Evolutionary conservation across 768 basidiomycete genomes (phyloP).

Genomic region (Amanita muscaria): DNA sequence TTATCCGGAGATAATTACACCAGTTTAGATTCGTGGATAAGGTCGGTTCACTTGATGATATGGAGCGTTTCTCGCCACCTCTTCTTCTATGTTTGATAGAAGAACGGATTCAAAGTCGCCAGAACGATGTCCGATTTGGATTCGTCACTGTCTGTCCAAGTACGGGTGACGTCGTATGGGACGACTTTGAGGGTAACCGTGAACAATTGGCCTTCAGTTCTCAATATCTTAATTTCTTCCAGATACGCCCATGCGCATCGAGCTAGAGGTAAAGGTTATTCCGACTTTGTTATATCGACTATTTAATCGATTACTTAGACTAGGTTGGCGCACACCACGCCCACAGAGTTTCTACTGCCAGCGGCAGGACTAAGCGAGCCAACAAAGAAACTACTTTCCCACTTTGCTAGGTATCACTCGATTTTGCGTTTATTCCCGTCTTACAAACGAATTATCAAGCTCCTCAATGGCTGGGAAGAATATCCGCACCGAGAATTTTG

Average conservation of each 20-base stretch:
- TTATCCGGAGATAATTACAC: neutral
- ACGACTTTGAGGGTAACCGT: conserved; percentile 69
- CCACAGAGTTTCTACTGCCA: conserved; percentile 72
- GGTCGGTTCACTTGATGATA: conserved; percentile 58
- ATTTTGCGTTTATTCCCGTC: neutral
- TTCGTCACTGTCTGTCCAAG: conserved; percentile 76
- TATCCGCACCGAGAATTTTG: conserved; percentile 58
- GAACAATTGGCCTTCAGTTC: neutral
- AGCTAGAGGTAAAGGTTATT: conserved; percentile 60
- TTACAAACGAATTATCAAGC: conserved; percentile 19
- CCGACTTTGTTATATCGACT: neutral
- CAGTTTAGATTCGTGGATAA: conserved; percentile 70
- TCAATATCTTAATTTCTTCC: conserved; percentile 7
- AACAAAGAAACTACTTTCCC: conserved; percentile 67
- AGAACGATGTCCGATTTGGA: conserved; percentile 43
- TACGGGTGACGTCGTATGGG: conserved; percentile 92
- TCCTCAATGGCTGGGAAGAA: conserved; percentile 28
- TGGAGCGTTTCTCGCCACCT: conserved; percentile 48
- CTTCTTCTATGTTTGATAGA: conserved; percentile 70
- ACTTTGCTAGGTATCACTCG: conserved; percentile 52
- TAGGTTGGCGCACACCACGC: conserved; percentile 74
- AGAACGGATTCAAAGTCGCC: conserved; percentile 29
- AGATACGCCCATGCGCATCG: conserved; percentile 81
- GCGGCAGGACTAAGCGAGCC: conserved; percentile 48
- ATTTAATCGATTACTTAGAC: conserved; percentile 46